These are phyloP conservation scores for Trifolium subterraneum DNA, from an alignment of 306 rosid species.

Conservation along the genomic window DNA sequence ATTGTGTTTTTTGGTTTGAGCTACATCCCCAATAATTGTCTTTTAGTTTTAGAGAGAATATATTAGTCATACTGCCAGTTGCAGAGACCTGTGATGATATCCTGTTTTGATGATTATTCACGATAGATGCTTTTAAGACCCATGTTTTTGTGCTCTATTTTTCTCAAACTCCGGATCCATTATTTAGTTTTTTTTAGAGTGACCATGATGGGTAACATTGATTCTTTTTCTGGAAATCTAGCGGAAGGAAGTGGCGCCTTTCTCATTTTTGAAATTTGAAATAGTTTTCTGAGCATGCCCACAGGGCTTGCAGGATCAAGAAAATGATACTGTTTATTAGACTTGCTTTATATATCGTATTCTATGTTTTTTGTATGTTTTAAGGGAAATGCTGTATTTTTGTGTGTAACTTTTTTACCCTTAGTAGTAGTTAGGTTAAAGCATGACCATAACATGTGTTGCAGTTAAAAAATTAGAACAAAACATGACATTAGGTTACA, in stretches of 20 bases:
- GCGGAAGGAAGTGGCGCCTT: not conserved
- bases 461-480: not conserved
- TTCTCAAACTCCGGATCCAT: not conserved
- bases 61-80: not conserved
- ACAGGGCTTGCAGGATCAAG: not conserved
- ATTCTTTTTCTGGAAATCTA: not conserved
- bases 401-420: not conserved
- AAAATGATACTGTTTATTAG: not conserved
- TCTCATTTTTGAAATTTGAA: not conserved
- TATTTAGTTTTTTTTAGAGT: not conserved
- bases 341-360: not conserved
- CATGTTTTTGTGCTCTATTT: slow-evolving; percentile 4
- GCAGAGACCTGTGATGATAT: not conserved
- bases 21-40: not conserved
- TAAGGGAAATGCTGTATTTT: slow-evolving; percentile 23
- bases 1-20: not conserved
- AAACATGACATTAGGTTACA: slow-evolving; percentile 1
- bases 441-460: not conserved
- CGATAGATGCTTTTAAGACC: not conserved
- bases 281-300: not conserved
- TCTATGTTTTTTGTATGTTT: not conserved
- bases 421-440: not conserved
- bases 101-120: not conserved
- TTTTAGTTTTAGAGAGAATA: slow-evolving; percentile 5
- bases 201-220: not conserved